phyloP scores from a whole-genome alignment of 768 basidiomycete genomes.

The Cantharellus cinnabarinus region DNA sequence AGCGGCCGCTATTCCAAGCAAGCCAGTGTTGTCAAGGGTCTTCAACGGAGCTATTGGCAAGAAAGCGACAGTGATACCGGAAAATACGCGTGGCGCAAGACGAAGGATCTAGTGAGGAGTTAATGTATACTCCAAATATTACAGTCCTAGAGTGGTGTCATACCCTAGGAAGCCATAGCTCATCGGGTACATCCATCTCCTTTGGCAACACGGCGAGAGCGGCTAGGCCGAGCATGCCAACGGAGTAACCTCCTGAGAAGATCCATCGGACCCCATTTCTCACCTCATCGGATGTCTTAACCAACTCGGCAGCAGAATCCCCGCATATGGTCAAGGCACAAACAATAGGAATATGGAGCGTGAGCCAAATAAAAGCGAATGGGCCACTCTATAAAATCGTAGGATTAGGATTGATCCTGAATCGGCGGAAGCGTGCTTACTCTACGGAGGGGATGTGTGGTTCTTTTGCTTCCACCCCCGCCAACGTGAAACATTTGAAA shows the following conservation, averaged over 20 bases:
- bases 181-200: background rate
- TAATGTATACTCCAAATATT: background rate
- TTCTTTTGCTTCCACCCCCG: background rate
- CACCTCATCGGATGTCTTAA: background rate
- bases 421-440: background rate
- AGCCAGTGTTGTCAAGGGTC: background rate
- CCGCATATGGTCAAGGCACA: background rate
- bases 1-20: background rate
- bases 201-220: background rate
- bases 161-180: background rate
- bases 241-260: background rate
- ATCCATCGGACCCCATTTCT: background rate
- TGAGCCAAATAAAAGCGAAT: background rate
- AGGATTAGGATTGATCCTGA: background rate
- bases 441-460: background rate
- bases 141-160: background rate
- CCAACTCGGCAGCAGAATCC: background rate
- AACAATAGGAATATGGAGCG: background rate
- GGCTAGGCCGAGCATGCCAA: background rate
- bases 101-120: too few species aligned
- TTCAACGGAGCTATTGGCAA: background rate
- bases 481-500: slow-evolving; percentile 1
- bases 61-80: background rate
- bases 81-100: background rate
- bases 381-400: background rate